phyloP scores from a whole-genome alignment of 768 basidiomycete species.

The Serendipita vermifera region DNA sequence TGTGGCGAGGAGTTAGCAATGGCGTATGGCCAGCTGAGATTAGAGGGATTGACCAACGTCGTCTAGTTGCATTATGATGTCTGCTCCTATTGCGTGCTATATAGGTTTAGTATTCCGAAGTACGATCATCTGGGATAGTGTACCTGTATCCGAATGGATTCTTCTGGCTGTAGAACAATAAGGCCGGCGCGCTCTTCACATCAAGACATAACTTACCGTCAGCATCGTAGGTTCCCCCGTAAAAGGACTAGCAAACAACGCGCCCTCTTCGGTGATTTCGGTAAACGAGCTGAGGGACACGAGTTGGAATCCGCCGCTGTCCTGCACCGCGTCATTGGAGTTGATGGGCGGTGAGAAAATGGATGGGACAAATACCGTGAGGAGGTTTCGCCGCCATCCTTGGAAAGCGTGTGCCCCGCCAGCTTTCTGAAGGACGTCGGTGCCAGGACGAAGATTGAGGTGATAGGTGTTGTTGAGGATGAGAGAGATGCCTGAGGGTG shows the following conservation, averaged over 20 bases:
- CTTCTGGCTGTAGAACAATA: slow-evolving; percentile 53
- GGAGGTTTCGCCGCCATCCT: slow-evolving; percentile 72
- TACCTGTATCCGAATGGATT: slow-evolving; percentile 44
- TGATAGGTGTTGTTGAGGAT: slow-evolving; percentile 89
- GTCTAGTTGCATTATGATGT: slow-evolving; percentile 92
- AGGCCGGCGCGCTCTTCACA: background rate
- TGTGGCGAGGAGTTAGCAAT: slow-evolving; percentile 21
- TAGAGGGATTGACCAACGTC: slow-evolving; percentile 55
- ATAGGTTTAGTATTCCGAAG: slow-evolving; percentile 28
- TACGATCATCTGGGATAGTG: background rate
- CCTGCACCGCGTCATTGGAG: slow-evolving; percentile 30
- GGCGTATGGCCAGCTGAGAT: background rate
- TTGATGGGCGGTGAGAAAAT: slow-evolving; percentile 1
- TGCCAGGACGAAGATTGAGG: slow-evolving; percentile 73
- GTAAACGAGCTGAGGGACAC: slow-evolving; percentile 77
- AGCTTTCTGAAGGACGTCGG: slow-evolving; percentile 52
- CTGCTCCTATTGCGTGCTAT: slow-evolving; percentile 81
- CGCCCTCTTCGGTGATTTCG: slow-evolving; percentile 78
- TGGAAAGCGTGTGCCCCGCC: slow-evolving; percentile 87
- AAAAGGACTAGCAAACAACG: slow-evolving; percentile 73
- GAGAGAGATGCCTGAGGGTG: slow-evolving; percentile 48
- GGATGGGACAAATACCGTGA: slow-evolving; percentile 42
- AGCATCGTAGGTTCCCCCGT: slow-evolving; percentile 80
- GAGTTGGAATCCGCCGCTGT: slow-evolving; percentile 83
- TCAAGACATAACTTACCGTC: slow-evolving; percentile 38